phyloP scores from a whole-genome alignment of 2,329 filamentous ascomycete genomes.

The Arthroderma sp. region DNA sequence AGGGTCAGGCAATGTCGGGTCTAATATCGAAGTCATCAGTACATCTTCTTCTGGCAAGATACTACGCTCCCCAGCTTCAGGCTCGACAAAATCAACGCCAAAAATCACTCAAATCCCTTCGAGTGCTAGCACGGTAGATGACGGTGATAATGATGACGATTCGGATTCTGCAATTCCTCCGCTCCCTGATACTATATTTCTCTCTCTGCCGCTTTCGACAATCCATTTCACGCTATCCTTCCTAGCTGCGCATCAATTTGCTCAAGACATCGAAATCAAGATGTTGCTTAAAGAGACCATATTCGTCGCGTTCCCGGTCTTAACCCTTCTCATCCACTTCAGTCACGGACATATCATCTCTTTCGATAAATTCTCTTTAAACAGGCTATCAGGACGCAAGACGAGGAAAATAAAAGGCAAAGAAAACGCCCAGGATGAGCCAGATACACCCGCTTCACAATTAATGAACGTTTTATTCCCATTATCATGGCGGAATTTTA shows the following conservation, averaged over 20 bases:
- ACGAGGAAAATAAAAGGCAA: slow-evolving; percentile 1
- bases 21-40: slow-evolving; percentile 19
- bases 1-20: background rate
- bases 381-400: background rate
- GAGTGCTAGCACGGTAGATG: background rate
- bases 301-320: slow-evolving; percentile 28
- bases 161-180: slow-evolving; percentile 20
- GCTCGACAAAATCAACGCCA: slow-evolving; percentile 5
- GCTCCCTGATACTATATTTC: slow-evolving; percentile 31
- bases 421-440: slow-evolving; percentile 6
- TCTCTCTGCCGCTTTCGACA: slow-evolving; percentile 29
- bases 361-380: slow-evolving; percentile 9
- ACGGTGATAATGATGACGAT: slow-evolving; percentile 5
- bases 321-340: slow-evolving; percentile 32
- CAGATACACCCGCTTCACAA: slow-evolving; percentile 17
- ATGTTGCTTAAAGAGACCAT: slow-evolving; percentile 24
- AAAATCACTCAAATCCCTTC: slow-evolving; percentile 1
- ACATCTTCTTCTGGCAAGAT: slow-evolving; percentile 13
- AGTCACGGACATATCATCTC: slow-evolving; percentile 32
- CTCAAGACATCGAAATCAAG: slow-evolving; percentile 22
- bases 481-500: slow-evolving; percentile 19
- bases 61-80: slow-evolving; percentile 14
- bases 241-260: slow-evolving; percentile 35
- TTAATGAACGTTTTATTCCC: slow-evolving; percentile 22
- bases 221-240: slow-evolving; percentile 34